Percentiles rank a stretch among this genome's conserved stretches.
These are phyloP conservation scores for Suillus occidentalis DNA, from an alignment of 768 basidiomycete species.

Conservation along the genomic window DNA sequence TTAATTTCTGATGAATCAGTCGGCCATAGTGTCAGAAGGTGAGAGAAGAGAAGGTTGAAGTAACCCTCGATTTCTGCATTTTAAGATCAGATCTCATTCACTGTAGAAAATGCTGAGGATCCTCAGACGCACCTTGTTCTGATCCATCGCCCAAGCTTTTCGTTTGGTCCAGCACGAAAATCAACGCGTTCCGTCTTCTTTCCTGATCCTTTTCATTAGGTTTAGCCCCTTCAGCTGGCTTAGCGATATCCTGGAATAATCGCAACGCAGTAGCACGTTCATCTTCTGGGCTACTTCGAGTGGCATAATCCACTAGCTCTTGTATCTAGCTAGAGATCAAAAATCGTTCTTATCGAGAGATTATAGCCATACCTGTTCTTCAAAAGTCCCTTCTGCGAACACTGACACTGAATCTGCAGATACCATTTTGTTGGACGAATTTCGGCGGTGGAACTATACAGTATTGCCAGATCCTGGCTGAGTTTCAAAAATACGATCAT, in stretches of 20 bases:
- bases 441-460: neutral
- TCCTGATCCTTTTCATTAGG: slow-evolving; percentile 55
- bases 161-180: slow-evolving; percentile 58
- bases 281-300: slow-evolving; percentile 65
- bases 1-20: slow-evolving; percentile 55
- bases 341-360: neutral
- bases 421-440: slow-evolving; percentile 48
- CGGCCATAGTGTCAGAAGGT: slow-evolving; percentile 63
- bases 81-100: slow-evolving; percentile 9
- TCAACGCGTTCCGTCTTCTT: slow-evolving; percentile 55
- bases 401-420: slow-evolving; percentile 76
- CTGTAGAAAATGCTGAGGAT: neutral
- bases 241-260: slow-evolving; percentile 64
- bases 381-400: slow-evolving; percentile 86
- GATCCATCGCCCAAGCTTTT: slow-evolving; percentile 73
- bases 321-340: slow-evolving; percentile 50
- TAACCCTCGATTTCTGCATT: slow-evolving; percentile 78
- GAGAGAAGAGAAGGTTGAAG: slow-evolving; percentile 79
- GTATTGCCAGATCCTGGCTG: no score
- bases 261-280: slow-evolving; percentile 61
- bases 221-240: slow-evolving; percentile 49
- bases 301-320: slow-evolving; percentile 76
- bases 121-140: slow-evolving; percentile 60
- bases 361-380: slow-evolving; percentile 65
- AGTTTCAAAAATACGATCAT: no score